Evolutionary conservation across 805 yeast genomes (phyloP), one percentile per base, ranked within the genome.

Genomic region (Teunomyces kruisii): DNA sequence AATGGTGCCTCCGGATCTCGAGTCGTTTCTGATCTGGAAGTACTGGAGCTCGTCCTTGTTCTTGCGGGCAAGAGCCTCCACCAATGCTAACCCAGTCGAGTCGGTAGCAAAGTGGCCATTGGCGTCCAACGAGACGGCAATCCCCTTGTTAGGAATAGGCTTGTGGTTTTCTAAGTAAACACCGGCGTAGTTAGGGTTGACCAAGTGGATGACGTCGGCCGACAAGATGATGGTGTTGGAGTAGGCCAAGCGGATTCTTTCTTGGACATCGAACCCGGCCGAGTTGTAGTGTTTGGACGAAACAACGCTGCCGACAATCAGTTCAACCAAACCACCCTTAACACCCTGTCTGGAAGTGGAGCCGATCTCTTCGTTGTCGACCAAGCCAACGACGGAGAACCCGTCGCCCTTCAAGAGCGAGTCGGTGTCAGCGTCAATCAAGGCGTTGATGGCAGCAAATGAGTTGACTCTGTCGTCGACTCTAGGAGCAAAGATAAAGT

Each of bases 41-140:
- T 81, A 83, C 67, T 89, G 96, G 24, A 88, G 53, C 43, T 70
- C 67, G 60, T 86, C 89, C 41, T 74, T 84, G 49, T 86, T 82
- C 43, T 68, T 59, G 46, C 78, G 69, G 2, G 89, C 96, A 51
- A 88, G 61, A 56, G 84, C 84, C 62, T 86, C 87, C 39, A 81
- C 72, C 40, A 89, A 69, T 0, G 92, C 85, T 15, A 79, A 65
- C 13, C 92, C 88, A 39, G 82, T 81, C 3, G 84, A 74, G 60
- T 88, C 95, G 6, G 96, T 86, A 19, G 91, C 89, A 85, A 87
- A 82, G 59, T 84, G 86, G 10, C 86, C 90, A 62, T 87, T 85
- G 32, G 95, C 81, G 64, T 88, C 95, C 53, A 83, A 70, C 1
- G 88, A 76, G 26, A 89, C 61, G 1, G 89, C 72, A 48, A 87